A percentile compares a stretch with the other conserved stretches of the same genome.
phyloP scores from a whole-genome alignment of 2,329 filamentous ascomycete genomes.

The Sporothrix pseudoabietina region DNA sequence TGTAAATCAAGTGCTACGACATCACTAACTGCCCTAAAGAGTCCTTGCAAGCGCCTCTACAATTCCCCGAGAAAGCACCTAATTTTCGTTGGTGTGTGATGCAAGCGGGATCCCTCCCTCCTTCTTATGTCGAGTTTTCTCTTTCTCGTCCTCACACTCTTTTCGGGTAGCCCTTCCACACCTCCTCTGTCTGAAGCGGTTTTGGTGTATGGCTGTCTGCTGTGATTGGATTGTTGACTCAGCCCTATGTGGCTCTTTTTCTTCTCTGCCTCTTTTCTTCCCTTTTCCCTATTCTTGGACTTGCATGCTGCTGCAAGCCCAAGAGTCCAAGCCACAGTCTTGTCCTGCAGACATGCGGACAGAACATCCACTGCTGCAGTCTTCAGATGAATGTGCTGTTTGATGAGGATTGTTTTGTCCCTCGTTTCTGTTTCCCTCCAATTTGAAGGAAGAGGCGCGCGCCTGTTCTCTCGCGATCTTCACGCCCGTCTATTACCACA shows the following conservation, averaged over 20 bases:
- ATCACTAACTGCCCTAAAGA: neutral
- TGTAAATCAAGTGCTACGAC: neutral
- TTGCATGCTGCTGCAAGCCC: neutral
- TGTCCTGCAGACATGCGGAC: neutral
- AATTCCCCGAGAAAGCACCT: neutral
- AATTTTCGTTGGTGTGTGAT: slow-evolving; percentile 14
- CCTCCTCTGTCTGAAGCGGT: neutral
- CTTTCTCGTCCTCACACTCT: neutral
- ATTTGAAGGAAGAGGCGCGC: slow-evolving; percentile 15
- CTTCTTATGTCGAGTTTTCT: neutral
- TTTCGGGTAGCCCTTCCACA: slow-evolving; percentile 7
- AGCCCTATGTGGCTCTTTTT: slow-evolving; percentile 32
- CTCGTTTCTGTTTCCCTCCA: neutral
- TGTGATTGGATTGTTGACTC: slow-evolving; percentile 27
- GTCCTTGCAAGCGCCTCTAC: neutral
- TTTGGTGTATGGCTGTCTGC: slow-evolving; percentile 8
- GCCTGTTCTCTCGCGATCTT: slow-evolving; percentile 10
- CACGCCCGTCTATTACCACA: neutral
- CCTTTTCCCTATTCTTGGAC: neutral
- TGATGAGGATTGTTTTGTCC: neutral
- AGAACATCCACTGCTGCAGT: neutral
- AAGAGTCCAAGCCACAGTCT: slow-evolving; percentile 27
- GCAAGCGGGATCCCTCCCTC: slow-evolving; percentile 27
- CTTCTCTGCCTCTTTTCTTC: neutral
- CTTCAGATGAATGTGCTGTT: slow-evolving; percentile 16